Evolutionary conservation across 768 basidiomycete species (phyloP), one percentile per base, ranked within the genome.

Genomic region (Kwoniella sp.): DNA sequence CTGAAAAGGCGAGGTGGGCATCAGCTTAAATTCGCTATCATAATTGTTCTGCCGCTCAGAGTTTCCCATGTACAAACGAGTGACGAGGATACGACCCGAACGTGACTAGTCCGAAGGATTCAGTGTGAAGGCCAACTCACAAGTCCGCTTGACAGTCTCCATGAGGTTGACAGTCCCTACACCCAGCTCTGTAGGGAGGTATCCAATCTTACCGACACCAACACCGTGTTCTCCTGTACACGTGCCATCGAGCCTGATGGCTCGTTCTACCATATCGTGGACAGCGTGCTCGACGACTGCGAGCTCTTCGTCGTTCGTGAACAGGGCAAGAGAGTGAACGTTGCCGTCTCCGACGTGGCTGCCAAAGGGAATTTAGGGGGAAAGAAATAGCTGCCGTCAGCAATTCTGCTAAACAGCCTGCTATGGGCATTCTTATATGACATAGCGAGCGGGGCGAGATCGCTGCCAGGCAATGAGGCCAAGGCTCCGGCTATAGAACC

Each of bases 191-290:
- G 88, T 85, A 20, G 82, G 78, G 1, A 97, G 85, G 79, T 91
- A 95, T 73, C 89, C 86, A 71, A 87, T 89, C 82, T 93, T 93
- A 11, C 92, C 92, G 7, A 93, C 80, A 0, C 92, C 92, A 15
- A 93, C 89, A 0, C 92, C 92, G 77, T 93, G 92, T 78, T 93
- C 91, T 9, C 82, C 83, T 0, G 82, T 82, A 69, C 82, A 84
- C 2, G 83, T 83, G 0, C 83, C 83, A 20, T 81, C 83, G 9
- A 83, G 71, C 22, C 73, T 66, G 56, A 83, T 82, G 1, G 82
- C 83, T 9, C 83, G 72, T 50, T 83, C 76, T 9, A 84, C 81
- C 74, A 82, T 81, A 23, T 73, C 73, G 30, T 81, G 79, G 1
- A 81, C 81, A 1, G 76, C 78, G 17, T 72, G 72, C 51, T 70